Evolutionary conservation across 2,329 filamentous ascomycete species (phyloP).

Genomic region (Aspergillus sp.): DNA sequence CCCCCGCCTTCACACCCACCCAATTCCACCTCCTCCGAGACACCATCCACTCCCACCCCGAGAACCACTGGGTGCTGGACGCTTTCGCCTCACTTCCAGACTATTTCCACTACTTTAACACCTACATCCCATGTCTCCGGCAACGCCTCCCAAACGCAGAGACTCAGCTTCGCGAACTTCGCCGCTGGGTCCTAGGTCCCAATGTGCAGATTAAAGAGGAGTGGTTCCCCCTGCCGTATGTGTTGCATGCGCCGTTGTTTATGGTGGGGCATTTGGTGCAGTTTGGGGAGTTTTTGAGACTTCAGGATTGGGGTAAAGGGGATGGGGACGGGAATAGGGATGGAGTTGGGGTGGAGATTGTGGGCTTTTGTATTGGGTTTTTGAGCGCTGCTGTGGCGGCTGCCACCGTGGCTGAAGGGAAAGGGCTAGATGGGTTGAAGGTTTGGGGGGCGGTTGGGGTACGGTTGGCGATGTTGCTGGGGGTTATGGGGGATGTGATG

Average conservation of each 20-base stretch:
- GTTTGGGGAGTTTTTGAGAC: conserved; percentile 8
- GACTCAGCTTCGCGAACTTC: conserved; percentile 10
- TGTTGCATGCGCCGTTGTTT: conserved; percentile 22
- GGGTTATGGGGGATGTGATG: conserved; percentile 19
- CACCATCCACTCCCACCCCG: conserved; percentile 13
- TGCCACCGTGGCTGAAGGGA: not conserved
- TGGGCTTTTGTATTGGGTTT: conserved; percentile 25
- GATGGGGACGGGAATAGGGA: too few relatives aligned
- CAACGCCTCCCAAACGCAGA: conserved; percentile 1
- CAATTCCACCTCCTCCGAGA: conserved; percentile 18
- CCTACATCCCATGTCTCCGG: conserved; percentile 10
- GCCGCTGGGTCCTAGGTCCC: conserved; percentile 16
- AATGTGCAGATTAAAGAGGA: conserved; percentile 3
- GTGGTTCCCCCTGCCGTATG: conserved; percentile 20
- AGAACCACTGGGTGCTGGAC: conserved; percentile 20
- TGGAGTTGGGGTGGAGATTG: conserved; percentile 10
- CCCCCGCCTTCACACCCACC: conserved; percentile 16
- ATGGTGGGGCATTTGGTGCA: conserved; percentile 23
- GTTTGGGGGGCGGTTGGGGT: conserved; percentile 18
- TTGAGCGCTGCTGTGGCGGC: conserved; percentile 19
- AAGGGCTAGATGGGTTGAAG: not conserved
- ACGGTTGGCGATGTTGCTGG: conserved; percentile 18
- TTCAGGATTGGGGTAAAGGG: too few relatives aligned
- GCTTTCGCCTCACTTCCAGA: conserved; percentile 16
- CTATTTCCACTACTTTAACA: conserved; percentile 12